phyloP scores from a whole-genome alignment of 495 filamentous ascomycete species.

The Aspergillus cavernicola region DNA sequence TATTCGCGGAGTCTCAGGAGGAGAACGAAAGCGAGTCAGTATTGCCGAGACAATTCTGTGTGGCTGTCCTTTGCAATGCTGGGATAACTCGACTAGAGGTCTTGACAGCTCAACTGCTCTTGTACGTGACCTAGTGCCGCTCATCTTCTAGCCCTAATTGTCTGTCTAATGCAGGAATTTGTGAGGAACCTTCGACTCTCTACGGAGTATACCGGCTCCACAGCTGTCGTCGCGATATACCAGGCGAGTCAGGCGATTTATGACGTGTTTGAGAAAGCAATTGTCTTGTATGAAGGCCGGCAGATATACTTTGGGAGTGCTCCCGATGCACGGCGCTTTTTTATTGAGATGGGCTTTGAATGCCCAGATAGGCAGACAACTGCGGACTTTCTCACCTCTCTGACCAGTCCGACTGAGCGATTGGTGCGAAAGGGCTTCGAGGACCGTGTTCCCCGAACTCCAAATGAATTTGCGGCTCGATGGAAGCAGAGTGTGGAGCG shows the following conservation, averaged over 20 bases:
- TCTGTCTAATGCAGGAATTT: conserved; percentile 52
- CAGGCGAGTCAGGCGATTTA: conserved; percentile 77
- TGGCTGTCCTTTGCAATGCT: conserved; percentile 68
- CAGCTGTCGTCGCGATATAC: conserved; percentile 77
- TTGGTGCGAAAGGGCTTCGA: conserved; percentile 61
- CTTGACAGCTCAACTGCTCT: conserved; percentile 76
- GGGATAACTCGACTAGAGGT: conserved; percentile 77
- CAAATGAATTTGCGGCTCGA: conserved; percentile 69
- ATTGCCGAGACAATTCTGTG: conserved; percentile 70
- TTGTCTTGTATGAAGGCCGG: conserved; percentile 75
- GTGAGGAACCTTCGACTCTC: conserved; percentile 62
- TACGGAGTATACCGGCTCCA: conserved; percentile 61
- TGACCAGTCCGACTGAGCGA: conserved; percentile 70
- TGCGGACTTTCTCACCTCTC: conserved; percentile 75
- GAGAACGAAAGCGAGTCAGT: conserved; percentile 79
- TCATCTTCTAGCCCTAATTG: not conserved
- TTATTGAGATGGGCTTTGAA: conserved; percentile 69
- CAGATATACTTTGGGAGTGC: conserved; percentile 77
- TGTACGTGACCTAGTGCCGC: not conserved
- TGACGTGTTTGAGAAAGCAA: conserved; percentile 73
- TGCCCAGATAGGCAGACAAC: conserved; percentile 71
- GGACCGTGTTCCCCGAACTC: conserved; percentile 60
- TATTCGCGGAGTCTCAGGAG: conserved; percentile 74
- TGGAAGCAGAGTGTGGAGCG: conserved; percentile 77
- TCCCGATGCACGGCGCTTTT: conserved; percentile 61